Evolutionary conservation across 2,329 filamentous ascomycete species (phyloP), one percentile per base, ranked within the genome.

Genomic region (Pestalotiopsis sp.): DNA sequence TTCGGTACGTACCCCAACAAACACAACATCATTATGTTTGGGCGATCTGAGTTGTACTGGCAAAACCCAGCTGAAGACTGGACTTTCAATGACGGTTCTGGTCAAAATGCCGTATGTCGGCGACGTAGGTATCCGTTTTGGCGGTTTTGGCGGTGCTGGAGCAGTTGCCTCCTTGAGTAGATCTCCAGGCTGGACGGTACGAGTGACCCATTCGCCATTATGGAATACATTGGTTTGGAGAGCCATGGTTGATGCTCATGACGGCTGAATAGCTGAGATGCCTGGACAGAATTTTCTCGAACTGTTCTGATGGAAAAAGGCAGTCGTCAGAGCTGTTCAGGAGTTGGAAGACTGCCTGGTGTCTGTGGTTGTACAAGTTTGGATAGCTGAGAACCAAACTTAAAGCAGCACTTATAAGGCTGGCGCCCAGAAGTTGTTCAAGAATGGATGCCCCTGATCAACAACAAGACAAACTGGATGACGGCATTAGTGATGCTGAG

Each of bases 21-120:
- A 94, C 48, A 94, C 91, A 70, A 98, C 88, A 81, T 98, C 94
- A 72, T 96, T 94, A 69, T 89, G 84, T 57, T 85, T 79, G 64
- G 85, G 83, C 66, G 90, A 90, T 68, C 94, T 87, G 68, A 98
- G 83, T 68, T 91, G 88, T n/a, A 91, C 93, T 13, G 94, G 92
- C 14, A 97, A 82, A 57, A 98, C 91, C 83, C 88, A 92, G 75
- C 91, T 91, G 67, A 91, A 86, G 44, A 92, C 83, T 1, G 94
- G 92, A 70, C 92, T 97, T 65, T 90, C 87, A 64, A 95, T 83
- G 38, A 97, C 78, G 0, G 94, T 97, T 74, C 88, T 90, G 0
- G 93, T 93, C 59, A 98, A 83, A 39, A 98, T 76, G 3, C 94
- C 96, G 68, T 90, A 86, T 22, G 79, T 80, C 5, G 91, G 88